Base-by-base conservation (phyloP, 768 basidiomycete species). In the Jaapia argillacea region DNA sequence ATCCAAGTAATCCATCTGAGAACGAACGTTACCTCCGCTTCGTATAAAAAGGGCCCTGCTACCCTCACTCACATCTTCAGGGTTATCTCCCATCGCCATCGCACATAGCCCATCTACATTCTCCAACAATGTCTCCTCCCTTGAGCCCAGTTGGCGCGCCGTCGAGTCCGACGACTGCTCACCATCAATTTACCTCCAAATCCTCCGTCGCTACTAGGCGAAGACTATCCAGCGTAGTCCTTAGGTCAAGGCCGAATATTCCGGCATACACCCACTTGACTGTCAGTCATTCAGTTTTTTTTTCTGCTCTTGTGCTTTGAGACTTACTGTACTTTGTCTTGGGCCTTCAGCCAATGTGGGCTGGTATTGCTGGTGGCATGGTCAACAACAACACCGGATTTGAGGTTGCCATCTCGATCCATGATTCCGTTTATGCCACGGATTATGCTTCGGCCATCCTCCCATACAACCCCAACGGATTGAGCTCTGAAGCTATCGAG, bases 281-380 rank as follows among this genome's bases (percentile, higher is more conserved):
- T n/a, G n/a, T n/a, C n/a, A n/a, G n/a, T n/a, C n/a, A n/a, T n/a
- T 23, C 28, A 33, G 28, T 33, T 33, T 16, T 33, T 16, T 33
- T 33, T 16, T 10, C 28, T 33, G 10, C n/a, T n/a, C n/a, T n/a
- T n/a, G n/a, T n/a, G n/a, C n/a, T n/a, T n/a, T n/a, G n/a, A n/a
- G n/a, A n/a, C n/a, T n/a, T n/a, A n/a, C n/a, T n/a, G n/a, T n/a
- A n/a, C n/a, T n/a, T n/a, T n/a, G n/a, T n/a, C n/a, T n/a, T n/a
- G n/a, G n/a, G n/a, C n/a, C 10, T 33, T 16, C 56, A 89, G 86
- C 83, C 86, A 18, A 87, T 90, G 86, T 90, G 86, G 85, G 84
- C 80, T 48, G 87, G 84, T 53, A 70, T 88, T 40, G 80, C 85
- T 3, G 84, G 83, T 31, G 65, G 64, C 20, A 57, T 77, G 39